Conservation (phyloP, 1,284 basidiomycete genomes). For the Xanthoconium separans region DNA sequence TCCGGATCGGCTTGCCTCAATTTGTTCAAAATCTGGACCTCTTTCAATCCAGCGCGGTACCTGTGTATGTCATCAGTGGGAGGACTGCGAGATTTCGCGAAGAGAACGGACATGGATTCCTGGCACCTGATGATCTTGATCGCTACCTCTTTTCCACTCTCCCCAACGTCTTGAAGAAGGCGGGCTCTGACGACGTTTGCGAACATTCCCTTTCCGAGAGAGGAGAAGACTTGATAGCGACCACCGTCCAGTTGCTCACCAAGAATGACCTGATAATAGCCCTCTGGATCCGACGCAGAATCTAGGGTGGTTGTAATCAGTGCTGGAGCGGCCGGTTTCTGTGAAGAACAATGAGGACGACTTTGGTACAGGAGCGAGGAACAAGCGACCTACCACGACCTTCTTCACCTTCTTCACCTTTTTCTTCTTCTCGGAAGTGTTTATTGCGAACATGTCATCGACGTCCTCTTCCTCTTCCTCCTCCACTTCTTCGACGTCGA, state of each 20-base stretch:
- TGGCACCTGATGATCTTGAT: slow-evolving; percentile 98
- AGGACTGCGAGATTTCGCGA: slow-evolving; percentile 2
- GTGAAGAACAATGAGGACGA: slow-evolving; percentile 13
- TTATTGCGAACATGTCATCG: slow-evolving; percentile 87
- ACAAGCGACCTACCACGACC: slow-evolving; percentile 41
- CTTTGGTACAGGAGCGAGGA: background rate
- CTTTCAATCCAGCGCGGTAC: slow-evolving; percentile 95
- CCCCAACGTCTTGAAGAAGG: slow-evolving; percentile 69
- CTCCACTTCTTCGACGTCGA: slow-evolving; percentile 57
- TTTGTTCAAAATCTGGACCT: slow-evolving; percentile 86
- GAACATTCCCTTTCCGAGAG: slow-evolving; percentile 98
- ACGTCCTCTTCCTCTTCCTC: slow-evolving; percentile 77
- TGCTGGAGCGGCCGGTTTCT: slow-evolving; percentile 59
- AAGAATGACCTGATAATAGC: slow-evolving; percentile 93
- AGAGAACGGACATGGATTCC: slow-evolving; percentile 84
- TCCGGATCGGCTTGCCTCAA: slow-evolving; percentile 89
- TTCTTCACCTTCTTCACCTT: slow-evolving; percentile 56
- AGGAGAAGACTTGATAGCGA: slow-evolving; percentile 93
- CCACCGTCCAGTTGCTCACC: slow-evolving; percentile 94
- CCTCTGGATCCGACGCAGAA: slow-evolving; percentile 84
- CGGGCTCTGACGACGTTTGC: slow-evolving; percentile 93
- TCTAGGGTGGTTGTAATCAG: slow-evolving; percentile 71
- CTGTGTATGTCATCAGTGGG: slow-evolving; percentile 41
- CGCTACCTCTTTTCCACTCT: slow-evolving; percentile 82
- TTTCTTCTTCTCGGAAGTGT: slow-evolving; percentile 54